Base-by-base conservation (phyloP, 768 basidiomycete species). In the Russula vinacea region DNA sequence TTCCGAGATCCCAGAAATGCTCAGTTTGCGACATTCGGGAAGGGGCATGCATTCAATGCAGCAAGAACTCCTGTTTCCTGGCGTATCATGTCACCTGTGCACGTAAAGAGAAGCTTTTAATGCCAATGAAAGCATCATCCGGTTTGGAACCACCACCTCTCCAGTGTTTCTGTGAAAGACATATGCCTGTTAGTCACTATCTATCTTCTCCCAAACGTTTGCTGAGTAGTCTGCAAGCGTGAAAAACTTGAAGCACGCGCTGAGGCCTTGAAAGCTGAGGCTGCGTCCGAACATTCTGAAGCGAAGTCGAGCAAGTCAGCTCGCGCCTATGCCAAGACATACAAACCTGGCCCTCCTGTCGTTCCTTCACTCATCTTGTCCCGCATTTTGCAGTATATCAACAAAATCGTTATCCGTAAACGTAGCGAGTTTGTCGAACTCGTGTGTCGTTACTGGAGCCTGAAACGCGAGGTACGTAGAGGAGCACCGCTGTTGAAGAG, bases 41-140 rank as follows among this genome's bases (percentile, higher is more conserved):
- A 56, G 96, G 96, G 6, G 95, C 96, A 0, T 98, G 96, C 74
- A 96, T 99, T 50, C 97, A 98, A 74, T 99, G 97, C 74, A 88
- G 86, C 58, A 96, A 93, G 75, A 79, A 83, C 2, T 88, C 86
- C 1, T 98, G 97, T 76, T 94, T 92, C 74, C 81, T 89, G 17
- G 95, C 97, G 0, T 99, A 97, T 70, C 97, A 99, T 73, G 83
- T 90, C 1, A 95, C 96, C 0, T 99, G 97, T 71, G 97, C 94
- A 0, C 81, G 96, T 16, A 89, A 88, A 68, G 85, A 90, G 70
- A 93, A 89, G 69, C 73, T 95, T 3, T 74, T 98, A 33, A 81
- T 92, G 76, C 89, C 92, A 0, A 94, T 94, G 92, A 94, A 94
- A 72, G 84, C 84, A 35, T 80, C 85, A 0, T 86, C 88, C 58